A percentile compares a stretch with the other conserved stretches of the same genome.
These are phyloP conservation scores for Sorghum bicolor DNA, from an alignment of 176 grass and related monocot species.

Conservation along the genomic window DNA sequence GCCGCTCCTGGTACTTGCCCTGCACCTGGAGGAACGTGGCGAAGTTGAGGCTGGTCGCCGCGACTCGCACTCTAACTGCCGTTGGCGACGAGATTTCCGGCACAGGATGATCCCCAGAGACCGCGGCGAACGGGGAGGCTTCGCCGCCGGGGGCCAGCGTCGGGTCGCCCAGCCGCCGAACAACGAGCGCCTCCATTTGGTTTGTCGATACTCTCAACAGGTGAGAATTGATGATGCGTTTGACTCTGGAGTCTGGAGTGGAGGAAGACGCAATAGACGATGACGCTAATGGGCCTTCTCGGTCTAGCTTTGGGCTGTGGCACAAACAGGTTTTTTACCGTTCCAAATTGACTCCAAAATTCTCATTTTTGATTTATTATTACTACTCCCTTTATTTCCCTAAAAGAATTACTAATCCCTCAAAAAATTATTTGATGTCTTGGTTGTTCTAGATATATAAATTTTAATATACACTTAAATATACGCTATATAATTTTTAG, in stretches of 20 bases:
- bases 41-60: slow-evolving; percentile 79
- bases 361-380: too few relatives aligned
- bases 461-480: too few relatives aligned
- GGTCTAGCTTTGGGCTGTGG: neutral
- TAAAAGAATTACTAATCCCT: too few relatives aligned
- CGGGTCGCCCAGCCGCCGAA: slow-evolving; percentile 70
- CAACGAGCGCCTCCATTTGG: slow-evolving; percentile 75
- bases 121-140: slow-evolving; percentile 43
- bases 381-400: too few relatives aligned
- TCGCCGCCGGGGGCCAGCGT: slow-evolving; percentile 43
- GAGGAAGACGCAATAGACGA: neutral
- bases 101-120: slow-evolving; percentile 40
- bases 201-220: neutral
- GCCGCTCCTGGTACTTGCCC: slow-evolving; percentile 87
- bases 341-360: too few relatives aligned
- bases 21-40: slow-evolving; percentile 82
- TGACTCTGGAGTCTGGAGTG: too few relatives aligned
- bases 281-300: neutral
- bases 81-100: slow-evolving; percentile 55
- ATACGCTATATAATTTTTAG: too few relatives aligned
- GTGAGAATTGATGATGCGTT: neutral
- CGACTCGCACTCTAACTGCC: slow-evolving; percentile 66
- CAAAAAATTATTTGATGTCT: too few relatives aligned
- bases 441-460: too few relatives aligned
- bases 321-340: too few relatives aligned